Percentiles rank a stretch among this genome's conserved stretches.
phyloP scores from a whole-genome alignment of 805 yeast genomes.

The Lipomyces anomalus region DNA sequence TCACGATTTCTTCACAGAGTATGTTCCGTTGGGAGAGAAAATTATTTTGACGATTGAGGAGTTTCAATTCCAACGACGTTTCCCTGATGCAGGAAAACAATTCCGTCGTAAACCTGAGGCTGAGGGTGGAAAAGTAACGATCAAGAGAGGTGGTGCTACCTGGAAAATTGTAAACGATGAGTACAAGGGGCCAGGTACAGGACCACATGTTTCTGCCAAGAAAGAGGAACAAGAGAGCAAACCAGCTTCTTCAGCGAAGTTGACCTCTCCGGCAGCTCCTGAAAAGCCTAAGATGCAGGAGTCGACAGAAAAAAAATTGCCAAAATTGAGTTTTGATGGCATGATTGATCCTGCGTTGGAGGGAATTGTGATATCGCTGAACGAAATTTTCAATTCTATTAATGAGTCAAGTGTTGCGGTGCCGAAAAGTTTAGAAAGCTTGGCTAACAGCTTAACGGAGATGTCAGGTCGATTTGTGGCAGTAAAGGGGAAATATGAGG shows the following conservation, averaged over 20 bases:
- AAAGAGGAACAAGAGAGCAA: too few species aligned
- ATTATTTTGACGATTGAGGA: slow-evolving; percentile 48
- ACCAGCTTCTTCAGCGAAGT: slow-evolving; percentile 5
- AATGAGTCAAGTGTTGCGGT: slow-evolving; percentile 16
- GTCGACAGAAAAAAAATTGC: slow-evolving; percentile 11
- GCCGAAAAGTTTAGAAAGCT: slow-evolving; percentile 18
- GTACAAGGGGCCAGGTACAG: slow-evolving; percentile 21
- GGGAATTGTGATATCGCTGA: slow-evolving; percentile 25
- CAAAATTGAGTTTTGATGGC: slow-evolving; percentile 22
- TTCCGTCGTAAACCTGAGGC: slow-evolving; percentile 10
- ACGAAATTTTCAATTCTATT: slow-evolving; percentile 23
- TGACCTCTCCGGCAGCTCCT: not conserved
- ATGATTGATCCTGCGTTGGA: slow-evolving; percentile 27
- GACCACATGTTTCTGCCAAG: slow-evolving; percentile 20
- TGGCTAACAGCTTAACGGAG: slow-evolving; percentile 20
- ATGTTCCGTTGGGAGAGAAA: slow-evolving; percentile 58
- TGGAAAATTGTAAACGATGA: slow-evolving; percentile 23
- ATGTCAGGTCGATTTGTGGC: slow-evolving; percentile 16
- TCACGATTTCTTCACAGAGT: slow-evolving; percentile 56
- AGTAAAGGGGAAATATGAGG: slow-evolving; percentile 20
- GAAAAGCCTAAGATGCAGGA: not conserved
- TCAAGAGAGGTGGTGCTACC: slow-evolving; percentile 24
- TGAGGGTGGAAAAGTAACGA: slow-evolving; percentile 15
- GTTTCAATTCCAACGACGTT: slow-evolving; percentile 29
- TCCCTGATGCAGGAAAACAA: slow-evolving; percentile 23